Percentiles rank a stretch among this genome's conserved stretches.
Evolutionary conservation across 352 stramenopile genomes (phyloP).

Genomic region (Pythium myriotylum): DNA sequence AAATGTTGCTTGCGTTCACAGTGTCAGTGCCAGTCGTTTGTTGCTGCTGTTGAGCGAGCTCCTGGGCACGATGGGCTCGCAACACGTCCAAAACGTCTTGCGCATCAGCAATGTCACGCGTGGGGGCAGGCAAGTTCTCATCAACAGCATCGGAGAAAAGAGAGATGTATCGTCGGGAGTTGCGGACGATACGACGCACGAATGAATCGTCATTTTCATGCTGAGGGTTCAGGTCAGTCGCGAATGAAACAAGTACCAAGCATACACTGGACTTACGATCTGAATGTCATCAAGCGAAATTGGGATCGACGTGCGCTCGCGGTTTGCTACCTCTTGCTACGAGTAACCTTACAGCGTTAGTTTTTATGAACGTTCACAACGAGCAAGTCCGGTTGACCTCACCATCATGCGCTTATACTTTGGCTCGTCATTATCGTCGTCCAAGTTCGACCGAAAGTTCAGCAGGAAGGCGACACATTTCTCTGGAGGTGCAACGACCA

Average conservation of each 20-base stretch:
- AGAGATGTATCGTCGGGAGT: constrained; percentile 88
- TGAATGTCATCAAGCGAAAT: constrained; percentile 83
- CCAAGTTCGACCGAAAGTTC: constrained; percentile 77
- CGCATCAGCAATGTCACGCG: constrained; percentile 74
- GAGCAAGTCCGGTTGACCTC: constrained; percentile 10
- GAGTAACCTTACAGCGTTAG: background rate
- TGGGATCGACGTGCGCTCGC: constrained; percentile 75
- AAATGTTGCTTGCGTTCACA: constrained; percentile 60
- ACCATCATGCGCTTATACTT: constrained; percentile 87
- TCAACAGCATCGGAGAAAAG: constrained; percentile 90
- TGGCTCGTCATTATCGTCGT: constrained; percentile 54
- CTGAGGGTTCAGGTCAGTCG: no score
- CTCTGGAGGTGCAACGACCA: constrained; percentile 32
- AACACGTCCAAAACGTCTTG: constrained; percentile 88
- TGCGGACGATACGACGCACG: constrained; percentile 81
- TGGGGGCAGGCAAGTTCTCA: constrained; percentile 82
- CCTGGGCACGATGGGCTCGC: constrained; percentile 72
- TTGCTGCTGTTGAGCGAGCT: constrained; percentile 62
- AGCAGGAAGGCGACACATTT: constrained; percentile 80
- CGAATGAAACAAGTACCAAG: no score
- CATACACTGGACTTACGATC: constrained; percentile 47
- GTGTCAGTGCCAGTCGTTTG: constrained; percentile 36
- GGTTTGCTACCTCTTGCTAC: constrained; percentile 89
- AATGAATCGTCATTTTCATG: constrained; percentile 85
- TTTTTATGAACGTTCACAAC: background rate